phyloP scores from a whole-genome alignment of 345 rosid species.

The Aethionema arabicum region DNA sequence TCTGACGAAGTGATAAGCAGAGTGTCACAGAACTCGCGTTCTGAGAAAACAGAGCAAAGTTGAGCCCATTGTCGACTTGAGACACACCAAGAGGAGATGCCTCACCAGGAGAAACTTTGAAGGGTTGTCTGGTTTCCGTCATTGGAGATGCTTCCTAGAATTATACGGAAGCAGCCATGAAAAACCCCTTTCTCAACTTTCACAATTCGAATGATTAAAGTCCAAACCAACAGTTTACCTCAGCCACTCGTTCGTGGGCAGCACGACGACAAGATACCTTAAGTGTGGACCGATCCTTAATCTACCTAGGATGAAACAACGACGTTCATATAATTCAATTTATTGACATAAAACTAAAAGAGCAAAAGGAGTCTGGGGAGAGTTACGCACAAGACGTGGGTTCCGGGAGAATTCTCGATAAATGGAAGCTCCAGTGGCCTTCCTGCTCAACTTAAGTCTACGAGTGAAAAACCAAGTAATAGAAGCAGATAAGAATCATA shows the following conservation, averaged over 20 bases:
- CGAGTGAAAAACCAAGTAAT: conserved; percentile 15
- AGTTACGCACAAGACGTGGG: conserved; percentile 45
- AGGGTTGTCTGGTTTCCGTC: conserved; percentile 41
- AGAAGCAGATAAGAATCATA: conserved; percentile 14
- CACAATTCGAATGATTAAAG: not conserved
- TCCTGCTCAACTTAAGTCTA: conserved; percentile 54
- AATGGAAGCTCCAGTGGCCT: conserved; percentile 31
- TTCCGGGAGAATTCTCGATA: conserved; percentile 38
- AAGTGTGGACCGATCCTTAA: conserved; percentile 37
- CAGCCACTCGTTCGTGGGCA: conserved; percentile 56
- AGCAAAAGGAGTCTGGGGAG: not conserved
- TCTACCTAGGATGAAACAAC: conserved; percentile 41
- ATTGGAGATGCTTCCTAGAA: conserved; percentile 46
- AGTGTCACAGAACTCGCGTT: conserved; percentile 79
- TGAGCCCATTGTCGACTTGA: conserved; percentile 70
- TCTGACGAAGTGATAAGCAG: conserved; percentile 64
- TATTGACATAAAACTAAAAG: not conserved
- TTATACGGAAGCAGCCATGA: not conserved
- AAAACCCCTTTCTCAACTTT: not conserved
- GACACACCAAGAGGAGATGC: conserved; percentile 80
- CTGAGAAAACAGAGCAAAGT: conserved; percentile 83
- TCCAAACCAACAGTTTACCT: conserved; percentile 41
- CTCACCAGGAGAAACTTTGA: conserved; percentile 64
- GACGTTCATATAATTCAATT: not conserved
- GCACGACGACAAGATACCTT: conserved; percentile 50